These are phyloP conservation scores for Porodaedalea pini DNA, from an alignment of 1,284 basidiomycete species.

Conservation along the genomic window DNA sequence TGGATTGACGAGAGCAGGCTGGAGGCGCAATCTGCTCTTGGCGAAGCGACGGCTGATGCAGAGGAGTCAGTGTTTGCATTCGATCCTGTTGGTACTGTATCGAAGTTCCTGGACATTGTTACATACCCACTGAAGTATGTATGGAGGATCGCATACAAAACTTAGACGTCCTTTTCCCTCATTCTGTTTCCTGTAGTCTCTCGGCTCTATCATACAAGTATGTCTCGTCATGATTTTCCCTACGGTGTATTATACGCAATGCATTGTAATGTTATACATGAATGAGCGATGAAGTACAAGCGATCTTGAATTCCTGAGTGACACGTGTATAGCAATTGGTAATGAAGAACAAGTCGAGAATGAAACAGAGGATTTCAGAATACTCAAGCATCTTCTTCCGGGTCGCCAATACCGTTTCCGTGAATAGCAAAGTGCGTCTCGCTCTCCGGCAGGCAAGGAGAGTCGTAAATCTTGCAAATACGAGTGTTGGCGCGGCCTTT, in stretches of 20 bases:
- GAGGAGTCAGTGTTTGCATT: background rate
- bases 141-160: constrained; percentile 13
- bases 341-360: no score
- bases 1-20: constrained; percentile 7
- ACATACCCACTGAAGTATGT: constrained; percentile 12
- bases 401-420: constrained; percentile 84
- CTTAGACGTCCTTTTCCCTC: background rate
- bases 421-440: constrained; percentile 96
- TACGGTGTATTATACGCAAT: background rate
- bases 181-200: background rate
- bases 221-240: no score
- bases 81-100: constrained; percentile 4
- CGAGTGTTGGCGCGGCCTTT: constrained; percentile 93
- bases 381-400: constrained; percentile 71
- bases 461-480: constrained; percentile 97
- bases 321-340: no score
- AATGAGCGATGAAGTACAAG: background rate
- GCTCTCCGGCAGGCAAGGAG: constrained; percentile 95
- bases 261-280: background rate
- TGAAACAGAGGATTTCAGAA: background rate
- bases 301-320: background rate
- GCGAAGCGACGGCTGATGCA: background rate
- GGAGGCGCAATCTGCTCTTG: background rate
- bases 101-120: constrained; percentile 7
- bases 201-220: no score